These are phyloP conservation scores for Adansonia madagascariensis DNA, from an alignment of 441 rosid species.

Conservation along the genomic window DNA sequence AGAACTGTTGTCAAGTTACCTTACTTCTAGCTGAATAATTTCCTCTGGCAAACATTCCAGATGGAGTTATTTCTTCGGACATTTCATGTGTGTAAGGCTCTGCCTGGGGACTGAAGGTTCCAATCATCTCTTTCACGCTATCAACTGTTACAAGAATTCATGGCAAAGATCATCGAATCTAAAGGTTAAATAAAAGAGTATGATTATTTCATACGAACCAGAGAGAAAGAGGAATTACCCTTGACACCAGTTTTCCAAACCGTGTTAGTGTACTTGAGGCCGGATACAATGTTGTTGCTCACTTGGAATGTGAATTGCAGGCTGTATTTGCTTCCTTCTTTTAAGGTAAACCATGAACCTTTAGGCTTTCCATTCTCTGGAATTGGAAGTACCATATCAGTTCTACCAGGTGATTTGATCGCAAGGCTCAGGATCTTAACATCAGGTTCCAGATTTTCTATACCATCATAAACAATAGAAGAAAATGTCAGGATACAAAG, in stretches of 20 bases:
- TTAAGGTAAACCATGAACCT: slow-evolving; percentile 57
- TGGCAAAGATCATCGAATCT: slow-evolving; percentile 1
- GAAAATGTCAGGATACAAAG: slow-evolving; percentile 27
- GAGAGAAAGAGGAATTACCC: slow-evolving; percentile 36
- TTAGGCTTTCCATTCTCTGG: slow-evolving; percentile 51
- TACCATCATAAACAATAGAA: slow-evolving; percentile 24
- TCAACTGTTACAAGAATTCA: slow-evolving; percentile 45
- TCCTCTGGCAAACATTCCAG: slow-evolving; percentile 68
- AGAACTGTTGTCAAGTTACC: slow-evolving; percentile 37
- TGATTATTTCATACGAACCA: not conserved
- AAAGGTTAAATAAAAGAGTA: not conserved
- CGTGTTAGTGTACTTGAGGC: slow-evolving; percentile 52
- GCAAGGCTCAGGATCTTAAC: slow-evolving; percentile 56
- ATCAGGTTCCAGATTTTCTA: slow-evolving; percentile 53
- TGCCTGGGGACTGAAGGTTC: slow-evolving; percentile 68
- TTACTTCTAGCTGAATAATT: slow-evolving; percentile 59
- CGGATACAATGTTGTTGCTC: slow-evolving; percentile 55
- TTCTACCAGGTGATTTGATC: slow-evolving; percentile 48
- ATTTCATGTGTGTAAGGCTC: slow-evolving; percentile 62
- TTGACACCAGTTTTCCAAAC: slow-evolving; percentile 63
- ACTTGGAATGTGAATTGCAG: slow-evolving; percentile 54
- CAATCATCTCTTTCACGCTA: slow-evolving; percentile 63
- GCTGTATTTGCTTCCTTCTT: slow-evolving; percentile 53
- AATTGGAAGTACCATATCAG: slow-evolving; percentile 46
- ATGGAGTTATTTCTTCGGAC: slow-evolving; percentile 69